Evolutionary conservation across 306 rosid species (phyloP).

Genomic region (Mimosa pudica): DNA sequence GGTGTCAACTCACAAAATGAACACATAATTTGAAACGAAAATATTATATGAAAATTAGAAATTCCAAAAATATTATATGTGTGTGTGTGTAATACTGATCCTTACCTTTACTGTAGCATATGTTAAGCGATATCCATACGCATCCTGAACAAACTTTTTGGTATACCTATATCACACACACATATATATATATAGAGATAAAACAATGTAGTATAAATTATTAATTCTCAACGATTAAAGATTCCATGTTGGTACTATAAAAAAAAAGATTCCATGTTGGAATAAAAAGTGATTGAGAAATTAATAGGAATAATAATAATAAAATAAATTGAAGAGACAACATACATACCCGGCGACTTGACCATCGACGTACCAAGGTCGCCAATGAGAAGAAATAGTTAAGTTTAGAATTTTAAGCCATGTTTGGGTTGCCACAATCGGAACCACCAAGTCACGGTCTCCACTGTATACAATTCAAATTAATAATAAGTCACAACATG

Average conservation of each 20-base stretch:
- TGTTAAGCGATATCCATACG: neutral
- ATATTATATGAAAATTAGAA: neutral
- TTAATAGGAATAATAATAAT: no score
- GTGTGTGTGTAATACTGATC: neutral
- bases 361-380: slow-evolving; percentile 49
- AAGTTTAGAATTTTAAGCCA: slow-evolving; percentile 34
- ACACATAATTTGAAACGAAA: neutral
- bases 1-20: neutral
- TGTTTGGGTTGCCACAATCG: slow-evolving; percentile 16
- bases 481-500: neutral
- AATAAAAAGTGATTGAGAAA: neutral
- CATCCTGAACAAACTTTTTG: neutral
- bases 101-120: slow-evolving; percentile 17
- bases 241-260: no score
- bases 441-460: slow-evolving; percentile 28
- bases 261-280: neutral
- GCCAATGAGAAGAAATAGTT: slow-evolving; percentile 35
- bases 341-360: slow-evolving; percentile 45
- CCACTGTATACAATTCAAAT: slow-evolving; percentile 6
- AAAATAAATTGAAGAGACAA: neutral
- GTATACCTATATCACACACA: neutral
- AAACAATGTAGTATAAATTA: neutral
- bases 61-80: neutral
- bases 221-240: neutral
- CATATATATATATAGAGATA: neutral